A percentile compares a stretch with the other conserved stretches of the same genome.
phyloP scores from a whole-genome alignment of 148 eudicot genomes.

The Talinum fruticosum region DNA sequence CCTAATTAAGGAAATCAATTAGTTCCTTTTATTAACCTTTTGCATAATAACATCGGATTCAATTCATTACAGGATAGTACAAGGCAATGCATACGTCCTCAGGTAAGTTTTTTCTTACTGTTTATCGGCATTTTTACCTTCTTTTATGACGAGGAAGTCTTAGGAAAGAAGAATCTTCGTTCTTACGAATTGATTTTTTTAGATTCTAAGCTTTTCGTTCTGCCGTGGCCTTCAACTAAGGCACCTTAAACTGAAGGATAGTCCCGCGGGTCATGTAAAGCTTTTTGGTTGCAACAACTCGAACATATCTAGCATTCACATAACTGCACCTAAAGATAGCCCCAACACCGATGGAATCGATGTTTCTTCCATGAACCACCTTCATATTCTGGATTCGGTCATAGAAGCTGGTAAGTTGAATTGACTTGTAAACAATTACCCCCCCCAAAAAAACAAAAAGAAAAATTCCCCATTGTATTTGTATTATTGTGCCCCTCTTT shows the following conservation, averaged over 20 bases:
- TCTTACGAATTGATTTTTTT: background rate
- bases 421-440: too few species aligned
- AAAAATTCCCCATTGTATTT: too few species aligned
- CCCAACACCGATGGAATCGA: slow-evolving; percentile 31
- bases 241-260: background rate
- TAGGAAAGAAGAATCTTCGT: background rate
- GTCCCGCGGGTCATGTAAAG: background rate
- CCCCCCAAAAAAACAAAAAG: too few species aligned
- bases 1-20: background rate
- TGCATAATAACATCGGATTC: too few species aligned
- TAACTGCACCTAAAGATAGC: slow-evolving; percentile 18
- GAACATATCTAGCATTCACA: slow-evolving; percentile 17
- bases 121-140: background rate
- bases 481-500: too few species aligned
- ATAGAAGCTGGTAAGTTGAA: slow-evolving; percentile 15
- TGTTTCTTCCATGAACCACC: background rate
- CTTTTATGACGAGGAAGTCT: background rate
- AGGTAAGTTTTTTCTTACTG: background rate
- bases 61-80: too few species aligned
- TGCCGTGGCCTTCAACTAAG: background rate
- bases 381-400: slow-evolving; percentile 16
- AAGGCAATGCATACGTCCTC: background rate
- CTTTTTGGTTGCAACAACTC: slow-evolving; percentile 5
- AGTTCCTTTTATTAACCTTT: background rate
- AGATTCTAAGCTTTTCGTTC: background rate